A percentile compares a stretch with the other conserved stretches of the same genome.
These are phyloP conservation scores for Thermothielavioides terrestris DNA, from an alignment of 495 filamentous ascomycete species.

Conservation along the genomic window DNA sequence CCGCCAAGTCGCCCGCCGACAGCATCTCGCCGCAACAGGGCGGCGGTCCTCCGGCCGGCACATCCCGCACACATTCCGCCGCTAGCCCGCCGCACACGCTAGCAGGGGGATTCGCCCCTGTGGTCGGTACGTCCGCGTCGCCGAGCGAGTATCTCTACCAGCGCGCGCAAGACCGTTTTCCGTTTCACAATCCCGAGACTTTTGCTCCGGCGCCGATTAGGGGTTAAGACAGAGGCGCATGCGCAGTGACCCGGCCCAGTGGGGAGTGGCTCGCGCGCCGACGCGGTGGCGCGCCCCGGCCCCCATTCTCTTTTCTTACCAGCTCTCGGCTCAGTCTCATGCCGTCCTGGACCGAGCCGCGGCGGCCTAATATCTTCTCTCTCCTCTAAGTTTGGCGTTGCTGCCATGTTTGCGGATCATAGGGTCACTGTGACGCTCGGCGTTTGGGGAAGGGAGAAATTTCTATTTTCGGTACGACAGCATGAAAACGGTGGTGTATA, in stretches of 20 bases:
- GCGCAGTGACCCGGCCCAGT: neutral
- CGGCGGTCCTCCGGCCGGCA: conserved; percentile 15
- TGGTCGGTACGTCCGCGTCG: conserved; percentile 37
- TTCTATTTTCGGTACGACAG: neutral
- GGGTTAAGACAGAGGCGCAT: conserved; percentile 10
- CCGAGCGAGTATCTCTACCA: conserved; percentile 31
- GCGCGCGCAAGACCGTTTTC: conserved; percentile 30
- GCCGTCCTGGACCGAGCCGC: neutral
- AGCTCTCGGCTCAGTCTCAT: neutral
- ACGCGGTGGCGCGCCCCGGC: neutral
- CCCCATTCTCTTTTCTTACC: neutral
- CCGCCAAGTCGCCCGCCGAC: conserved; percentile 10
- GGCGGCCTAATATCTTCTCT: neutral
- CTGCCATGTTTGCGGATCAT: neutral
- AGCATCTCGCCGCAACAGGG: neutral
- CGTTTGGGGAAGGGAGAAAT: conserved; percentile 1
- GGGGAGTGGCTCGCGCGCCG: neutral
- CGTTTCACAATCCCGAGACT: conserved; percentile 31
- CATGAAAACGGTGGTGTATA: conserved; percentile 12
- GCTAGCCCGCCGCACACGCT: conserved; percentile 22
- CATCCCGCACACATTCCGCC: too few relatives aligned
- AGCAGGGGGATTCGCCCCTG: conserved; percentile 20
- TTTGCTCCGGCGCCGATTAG: conserved; percentile 34
- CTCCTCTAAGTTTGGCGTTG: conserved; percentile 1
- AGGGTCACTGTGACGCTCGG: conserved; percentile 13